Base-by-base conservation (phyloP, 257 asterid species). In the Ehretia macrophylla region DNA sequence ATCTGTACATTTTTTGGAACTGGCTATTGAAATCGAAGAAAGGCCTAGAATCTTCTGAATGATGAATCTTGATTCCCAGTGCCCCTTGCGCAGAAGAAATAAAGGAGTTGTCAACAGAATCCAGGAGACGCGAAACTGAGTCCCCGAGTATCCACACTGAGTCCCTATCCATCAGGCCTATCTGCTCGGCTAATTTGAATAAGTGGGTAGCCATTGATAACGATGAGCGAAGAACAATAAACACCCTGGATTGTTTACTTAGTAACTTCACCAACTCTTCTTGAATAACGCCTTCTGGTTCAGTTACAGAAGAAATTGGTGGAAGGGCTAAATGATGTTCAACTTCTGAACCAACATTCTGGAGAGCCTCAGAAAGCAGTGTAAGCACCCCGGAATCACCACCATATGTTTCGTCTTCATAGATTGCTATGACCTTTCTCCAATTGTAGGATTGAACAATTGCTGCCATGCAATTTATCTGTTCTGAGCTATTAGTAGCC, bases 131-230 rank as follows among this genome's bases (percentile, higher is more conserved):
- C n/a, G 82, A 57, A 14, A 79, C 22, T 42, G 75, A 46, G 39
- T 75, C 71, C n/a, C 64, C 51, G 50, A 79, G 38, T 51, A 79
- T 75, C 85, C 85, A 79, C 3, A 50, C 85, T 2, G 79, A 75
- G 27, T 75, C 82, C 69, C 69, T 67, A n/a, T 72, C 77, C 72
- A 75, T 67, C 23, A 79, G 63, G 45, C 72, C 74, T 14, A 52
- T 32, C 50, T 55, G 49, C 59, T 72, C 69, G 18, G 85, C 77
- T 50, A 75, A 77, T 50, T 49, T 70, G 50, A 79, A 76, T 47
- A 79, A 42, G 32, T 19, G 60, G 32, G 14, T 45, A 9, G 77
- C 77, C 17, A 60, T 22, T 21, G 79, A 17, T 48, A 70, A 13
- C 20, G 85, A 75, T 40, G 79, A 58, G 22, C 66, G 69, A 46